phyloP scores from a whole-genome alignment of 2,329 filamentous ascomycete genomes.

The Orbilia quercus region DNA sequence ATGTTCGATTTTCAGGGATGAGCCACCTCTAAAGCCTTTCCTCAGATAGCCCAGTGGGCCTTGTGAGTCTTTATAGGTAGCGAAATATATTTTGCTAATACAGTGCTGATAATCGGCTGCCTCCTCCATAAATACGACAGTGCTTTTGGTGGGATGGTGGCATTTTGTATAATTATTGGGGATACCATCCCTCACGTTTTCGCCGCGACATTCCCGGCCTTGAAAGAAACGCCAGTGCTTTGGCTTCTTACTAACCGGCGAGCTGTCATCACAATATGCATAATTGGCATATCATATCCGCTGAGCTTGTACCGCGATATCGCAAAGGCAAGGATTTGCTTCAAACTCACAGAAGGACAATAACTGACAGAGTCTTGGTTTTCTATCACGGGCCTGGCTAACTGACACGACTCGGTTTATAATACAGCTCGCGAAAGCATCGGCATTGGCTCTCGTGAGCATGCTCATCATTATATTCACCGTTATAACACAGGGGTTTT shows the following conservation, averaged over 20 bases:
- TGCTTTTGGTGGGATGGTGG: slow-evolving; percentile 98
- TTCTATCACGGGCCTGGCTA: too few relatives aligned
- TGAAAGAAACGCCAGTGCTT: slow-evolving; percentile 78
- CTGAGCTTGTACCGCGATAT: slow-evolving; percentile 95
- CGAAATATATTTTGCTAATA: background rate
- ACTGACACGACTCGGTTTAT: slow-evolving; percentile 62
- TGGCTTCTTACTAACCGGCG: slow-evolving; percentile 83
- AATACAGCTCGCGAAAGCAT: slow-evolving; percentile 85
- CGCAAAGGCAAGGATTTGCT: slow-evolving; percentile 76
- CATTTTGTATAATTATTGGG: slow-evolving; percentile 96
- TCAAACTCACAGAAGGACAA: background rate
- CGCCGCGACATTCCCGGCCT: slow-evolving; percentile 79
- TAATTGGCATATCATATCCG: slow-evolving; percentile 86
- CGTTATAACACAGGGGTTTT: slow-evolving; percentile 82
- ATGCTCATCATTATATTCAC: slow-evolving; percentile 92
- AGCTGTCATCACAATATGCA: slow-evolving; percentile 87
- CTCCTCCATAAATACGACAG: slow-evolving; percentile 59
- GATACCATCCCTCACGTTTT: slow-evolving; percentile 95
- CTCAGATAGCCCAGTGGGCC: slow-evolving; percentile 84
- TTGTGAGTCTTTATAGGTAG: slow-evolving; percentile 68
- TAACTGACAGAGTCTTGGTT: background rate
- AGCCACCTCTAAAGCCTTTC: slow-evolving; percentile 23
- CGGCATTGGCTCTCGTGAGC: slow-evolving; percentile 88
- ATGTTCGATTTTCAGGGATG: background rate
- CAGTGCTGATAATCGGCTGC: slow-evolving; percentile 15